phyloP scores from a whole-genome alignment of 1,284 basidiomycete species.

The Leccinum proliferum region DNA sequence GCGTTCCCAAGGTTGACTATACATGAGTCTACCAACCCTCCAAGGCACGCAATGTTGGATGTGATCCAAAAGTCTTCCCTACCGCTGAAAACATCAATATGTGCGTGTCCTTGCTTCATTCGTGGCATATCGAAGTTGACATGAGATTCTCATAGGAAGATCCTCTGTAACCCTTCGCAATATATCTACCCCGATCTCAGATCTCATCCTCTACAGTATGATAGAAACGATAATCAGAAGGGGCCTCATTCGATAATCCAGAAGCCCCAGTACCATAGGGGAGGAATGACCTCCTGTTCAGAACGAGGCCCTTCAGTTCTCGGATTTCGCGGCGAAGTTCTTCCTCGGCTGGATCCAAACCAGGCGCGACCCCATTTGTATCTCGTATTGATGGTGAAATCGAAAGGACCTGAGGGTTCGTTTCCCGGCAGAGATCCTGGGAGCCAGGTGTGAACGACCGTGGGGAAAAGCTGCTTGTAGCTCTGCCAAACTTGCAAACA shows the following conservation, averaged over 20 bases:
- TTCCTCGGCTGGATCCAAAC: constrained; percentile 29
- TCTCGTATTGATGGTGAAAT: constrained; percentile 35
- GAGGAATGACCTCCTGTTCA: constrained; percentile 38
- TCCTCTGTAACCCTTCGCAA: not conserved
- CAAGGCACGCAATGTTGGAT: constrained; percentile 58
- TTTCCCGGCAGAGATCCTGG: constrained; percentile 32
- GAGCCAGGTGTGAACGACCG: constrained; percentile 13
- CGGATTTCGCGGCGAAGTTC: constrained; percentile 48
- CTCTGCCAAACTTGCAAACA: constrained; percentile 41
- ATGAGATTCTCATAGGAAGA: not conserved
- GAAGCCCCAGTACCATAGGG: constrained; percentile 2
- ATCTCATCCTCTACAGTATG: not conserved
- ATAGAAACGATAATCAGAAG: not conserved
- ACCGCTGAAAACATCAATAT: constrained; percentile 57
- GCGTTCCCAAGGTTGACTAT: constrained; percentile 66
- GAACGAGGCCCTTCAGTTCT: constrained; percentile 49
- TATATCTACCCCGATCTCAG: not conserved
- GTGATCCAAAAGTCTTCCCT: constrained; percentile 63
- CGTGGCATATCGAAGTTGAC: not conserved
- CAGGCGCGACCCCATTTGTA: constrained; percentile 1
- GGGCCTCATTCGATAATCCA: constrained; percentile 7
- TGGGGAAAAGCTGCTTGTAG: constrained; percentile 40
- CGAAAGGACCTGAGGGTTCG: constrained; percentile 42
- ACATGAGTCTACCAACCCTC: constrained; percentile 63
- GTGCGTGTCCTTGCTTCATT: constrained; percentile 28